These are phyloP conservation scores for Cydonia oblonga DNA, from an alignment of 331 rosid genomes.

Conservation along the genomic window DNA sequence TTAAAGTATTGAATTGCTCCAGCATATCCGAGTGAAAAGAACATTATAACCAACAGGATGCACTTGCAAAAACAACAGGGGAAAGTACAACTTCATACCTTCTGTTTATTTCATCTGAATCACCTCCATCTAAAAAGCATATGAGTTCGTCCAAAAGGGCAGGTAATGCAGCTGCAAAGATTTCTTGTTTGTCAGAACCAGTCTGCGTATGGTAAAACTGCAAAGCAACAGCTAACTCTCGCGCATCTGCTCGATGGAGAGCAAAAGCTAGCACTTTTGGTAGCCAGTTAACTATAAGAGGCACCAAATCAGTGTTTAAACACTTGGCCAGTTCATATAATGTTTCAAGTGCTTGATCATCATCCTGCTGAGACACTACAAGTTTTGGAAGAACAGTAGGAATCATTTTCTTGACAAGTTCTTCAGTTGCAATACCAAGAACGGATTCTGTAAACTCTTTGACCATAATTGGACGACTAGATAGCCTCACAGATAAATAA, in stretches of 20 bases:
- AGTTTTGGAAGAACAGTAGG: constrained; percentile 97
- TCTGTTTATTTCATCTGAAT: constrained; percentile 58
- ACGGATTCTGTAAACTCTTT: constrained; percentile 85
- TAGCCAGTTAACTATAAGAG: constrained; percentile 57
- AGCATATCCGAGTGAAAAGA: not conserved
- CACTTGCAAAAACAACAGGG: not conserved
- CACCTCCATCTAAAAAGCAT: constrained; percentile 71
- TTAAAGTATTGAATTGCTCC: not conserved
- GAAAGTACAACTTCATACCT: constrained; percentile 35
- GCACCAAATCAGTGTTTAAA: constrained; percentile 54
- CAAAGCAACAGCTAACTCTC: constrained; percentile 50
- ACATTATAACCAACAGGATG: not conserved
- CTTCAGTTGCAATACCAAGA: constrained; percentile 68
- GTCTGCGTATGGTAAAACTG: constrained; percentile 68
- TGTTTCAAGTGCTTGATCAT: constrained; percentile 58
- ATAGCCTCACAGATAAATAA: constrained; percentile 56
- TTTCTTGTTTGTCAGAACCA: constrained; percentile 67
- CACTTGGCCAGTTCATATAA: constrained; percentile 65
- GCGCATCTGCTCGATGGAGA: constrained; percentile 62
- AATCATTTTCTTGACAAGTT: constrained; percentile 64
- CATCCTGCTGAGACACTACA: constrained; percentile 62
- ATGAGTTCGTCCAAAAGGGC: constrained; percentile 78
- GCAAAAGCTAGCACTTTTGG: constrained; percentile 94
- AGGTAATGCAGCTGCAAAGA: constrained; percentile 80
- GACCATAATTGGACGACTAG: constrained; percentile 56